Evolutionary conservation across 2,329 filamentous ascomycete genomes (phyloP).

Genomic region (Talaromyces sp.): DNA sequence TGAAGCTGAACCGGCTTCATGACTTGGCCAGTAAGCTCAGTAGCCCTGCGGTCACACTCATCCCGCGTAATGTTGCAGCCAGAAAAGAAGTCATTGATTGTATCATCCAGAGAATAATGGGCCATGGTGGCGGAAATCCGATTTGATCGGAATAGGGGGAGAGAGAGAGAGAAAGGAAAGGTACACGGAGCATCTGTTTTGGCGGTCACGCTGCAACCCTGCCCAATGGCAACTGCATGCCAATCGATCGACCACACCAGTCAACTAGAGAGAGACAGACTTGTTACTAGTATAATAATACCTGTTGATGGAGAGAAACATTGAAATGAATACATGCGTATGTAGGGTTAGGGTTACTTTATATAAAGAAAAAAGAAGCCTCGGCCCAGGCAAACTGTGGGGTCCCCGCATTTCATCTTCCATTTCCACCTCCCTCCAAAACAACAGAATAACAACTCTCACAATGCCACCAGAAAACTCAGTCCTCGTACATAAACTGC

Average conservation of each 20-base stretch:
- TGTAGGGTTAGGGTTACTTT: no score
- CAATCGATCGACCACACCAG: no score
- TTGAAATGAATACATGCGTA: no score
- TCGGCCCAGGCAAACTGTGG: neutral
- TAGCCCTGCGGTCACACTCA: conserved; percentile 12
- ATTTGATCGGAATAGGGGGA: no score
- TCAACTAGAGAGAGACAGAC: no score
- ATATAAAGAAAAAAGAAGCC: neutral
- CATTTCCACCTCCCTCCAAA: neutral
- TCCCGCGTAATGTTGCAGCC: conserved; percentile 8
- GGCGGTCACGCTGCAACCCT: no score
- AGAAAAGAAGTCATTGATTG: conserved; percentile 13
- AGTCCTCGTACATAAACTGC: conserved; percentile 10
- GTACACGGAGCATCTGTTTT: no score
- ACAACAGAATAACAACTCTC: neutral
- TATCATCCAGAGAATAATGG: conserved; percentile 2
- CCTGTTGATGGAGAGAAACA: no score
- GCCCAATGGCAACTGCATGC: no score
- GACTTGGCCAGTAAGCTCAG: conserved; percentile 6
- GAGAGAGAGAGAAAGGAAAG: no score
- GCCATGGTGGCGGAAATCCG: neutral
- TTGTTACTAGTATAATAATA: no score
- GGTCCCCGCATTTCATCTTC: neutral
- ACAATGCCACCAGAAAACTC: neutral
- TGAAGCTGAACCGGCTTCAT: conserved; percentile 10